phyloP scores from a whole-genome alignment of 768 basidiomycete species.

The Sutorius australiensis region DNA sequence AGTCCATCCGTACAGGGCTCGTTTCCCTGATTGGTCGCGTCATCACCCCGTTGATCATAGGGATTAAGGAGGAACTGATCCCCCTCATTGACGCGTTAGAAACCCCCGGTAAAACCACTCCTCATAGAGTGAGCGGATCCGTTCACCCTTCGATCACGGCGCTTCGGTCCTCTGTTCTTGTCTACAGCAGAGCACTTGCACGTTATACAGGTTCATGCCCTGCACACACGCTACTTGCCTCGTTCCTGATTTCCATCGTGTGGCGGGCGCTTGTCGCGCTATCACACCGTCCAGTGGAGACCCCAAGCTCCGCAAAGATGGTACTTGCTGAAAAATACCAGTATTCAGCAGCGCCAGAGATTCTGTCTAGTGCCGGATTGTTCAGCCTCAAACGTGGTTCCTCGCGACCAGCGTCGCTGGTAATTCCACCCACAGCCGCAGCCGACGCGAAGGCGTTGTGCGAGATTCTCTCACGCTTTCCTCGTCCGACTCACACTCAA shows the following conservation, averaged over 20 bases:
- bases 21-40: slow-evolving; percentile 65
- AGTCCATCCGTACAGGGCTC: slow-evolving; percentile 64
- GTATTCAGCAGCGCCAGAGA: slow-evolving; percentile 36
- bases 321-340: slow-evolving; percentile 40
- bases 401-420: slow-evolving; percentile 65
- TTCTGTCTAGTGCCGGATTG: slow-evolving; percentile 50
- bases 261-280: slow-evolving; percentile 75
- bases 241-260: slow-evolving; percentile 66
- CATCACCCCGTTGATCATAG: slow-evolving; percentile 57
- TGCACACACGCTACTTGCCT: slow-evolving; percentile 61
- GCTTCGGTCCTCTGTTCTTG: slow-evolving; percentile 56
- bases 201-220: slow-evolving; percentile 52
- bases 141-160: slow-evolving; percentile 58
- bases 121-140: slow-evolving; percentile 15
- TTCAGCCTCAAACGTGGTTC: slow-evolving; percentile 65
- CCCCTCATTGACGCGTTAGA: slow-evolving; percentile 65
- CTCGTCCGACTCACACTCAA: slow-evolving; percentile 53
- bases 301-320: slow-evolving; percentile 37
- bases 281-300: slow-evolving; percentile 52
- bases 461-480: slow-evolving; percentile 56
- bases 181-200: slow-evolving; percentile 55
- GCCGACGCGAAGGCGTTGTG: slow-evolving; percentile 60
- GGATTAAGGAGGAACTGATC: slow-evolving; percentile 58
- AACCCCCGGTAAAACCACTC: slow-evolving; percentile 31
- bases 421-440: slow-evolving; percentile 40